Evolutionary conservation across 805 yeast genomes (phyloP), one percentile per base, ranked within the genome.

Genomic region (Helenozyma rhizophorensis): DNA sequence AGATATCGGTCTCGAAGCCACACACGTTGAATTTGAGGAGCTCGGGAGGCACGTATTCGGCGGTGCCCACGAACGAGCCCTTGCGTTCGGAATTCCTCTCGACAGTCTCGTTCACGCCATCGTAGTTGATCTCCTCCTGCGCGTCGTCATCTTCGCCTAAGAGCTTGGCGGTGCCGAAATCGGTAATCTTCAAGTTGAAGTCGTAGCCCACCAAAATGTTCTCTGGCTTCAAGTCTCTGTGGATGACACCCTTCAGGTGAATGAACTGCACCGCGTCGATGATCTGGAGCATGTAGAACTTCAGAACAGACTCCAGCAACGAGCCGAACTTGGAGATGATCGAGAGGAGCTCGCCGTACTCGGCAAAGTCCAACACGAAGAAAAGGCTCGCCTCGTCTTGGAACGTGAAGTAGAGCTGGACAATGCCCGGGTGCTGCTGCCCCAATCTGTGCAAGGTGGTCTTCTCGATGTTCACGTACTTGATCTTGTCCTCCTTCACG

Each of bases 151-250:
- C 31, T 14, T 46, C 45, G 13, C 62, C 69, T 11, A 85, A 61
- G 4, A 86, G 65, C 54, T 85, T 87, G 1, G 97, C 98, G n/a
- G 97, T 95, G 9, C 98, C 98, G 58, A 93, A 93, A 60, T 93
- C 98, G 2, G 97, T 93, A 36, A 93, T 80, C 74, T 89, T 87
- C 39, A 93, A 62, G 49, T 85, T 80, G 75, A 89, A 86, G 35
- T 86, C 93, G 40, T 78, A 78, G 51, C 84, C 90, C 28, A 93
- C 73, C 45, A 90, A 58, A 30, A 90, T 83, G 53, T 90, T 90
- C 50, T 90, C 98, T 0, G 98, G 98, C 57, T 90, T 90, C 50
- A 93, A 64, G 60, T 93, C 98, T 41, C 98, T 70, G 55, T 90
- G 98, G 13, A 93, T 83, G 9, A 90, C 85, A 1, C 96, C 96